A percentile compares a stretch with the other conserved stretches of the same genome.
Evolutionary conservation across 2,329 filamentous ascomycete genomes (phyloP).

Genomic region (Botrytis pseudocinerea): DNA sequence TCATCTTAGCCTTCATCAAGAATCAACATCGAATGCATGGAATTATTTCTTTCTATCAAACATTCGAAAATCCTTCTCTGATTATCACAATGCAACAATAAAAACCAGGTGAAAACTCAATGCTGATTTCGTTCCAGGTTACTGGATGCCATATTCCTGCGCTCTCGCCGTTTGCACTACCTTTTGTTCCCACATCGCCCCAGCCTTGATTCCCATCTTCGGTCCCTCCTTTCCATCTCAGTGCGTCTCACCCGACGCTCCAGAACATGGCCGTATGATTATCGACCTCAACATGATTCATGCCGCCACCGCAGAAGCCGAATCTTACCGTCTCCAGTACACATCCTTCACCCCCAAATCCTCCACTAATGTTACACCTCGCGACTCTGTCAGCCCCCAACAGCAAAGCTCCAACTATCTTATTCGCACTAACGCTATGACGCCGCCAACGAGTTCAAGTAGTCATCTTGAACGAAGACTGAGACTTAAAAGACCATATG

Average conservation of each 20-base stretch:
- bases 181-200: slow-evolving; percentile 83
- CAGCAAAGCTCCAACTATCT: slow-evolving; percentile 14
- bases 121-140: slow-evolving; percentile 59
- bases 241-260: slow-evolving; percentile 65
- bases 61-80: neutral
- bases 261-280: slow-evolving; percentile 65
- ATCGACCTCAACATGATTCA: slow-evolving; percentile 60
- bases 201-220: slow-evolving; percentile 86
- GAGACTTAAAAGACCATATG: slow-evolving; percentile 41
- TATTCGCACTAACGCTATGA: slow-evolving; percentile 17
- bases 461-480: slow-evolving; percentile 32
- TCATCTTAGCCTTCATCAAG: neutral
- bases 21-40: neutral
- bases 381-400: slow-evolving; percentile 18
- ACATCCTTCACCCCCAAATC: slow-evolving; percentile 30
- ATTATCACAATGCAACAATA: slow-evolving; percentile 11
- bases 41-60: slow-evolving; percentile 1
- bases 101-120: slow-evolving; percentile 19
- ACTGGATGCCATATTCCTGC: slow-evolving; percentile 92
- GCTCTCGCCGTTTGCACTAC: slow-evolving; percentile 85
- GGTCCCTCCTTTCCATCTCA: slow-evolving; percentile 74
- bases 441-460: slow-evolving; percentile 27
- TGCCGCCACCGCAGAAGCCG: slow-evolving; percentile 53
- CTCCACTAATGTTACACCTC: slow-evolving; percentile 26
- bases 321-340: slow-evolving; percentile 44